phyloP scores from a whole-genome alignment of 2,329 filamentous ascomycete genomes.

The Lecanosticta acicola region DNA sequence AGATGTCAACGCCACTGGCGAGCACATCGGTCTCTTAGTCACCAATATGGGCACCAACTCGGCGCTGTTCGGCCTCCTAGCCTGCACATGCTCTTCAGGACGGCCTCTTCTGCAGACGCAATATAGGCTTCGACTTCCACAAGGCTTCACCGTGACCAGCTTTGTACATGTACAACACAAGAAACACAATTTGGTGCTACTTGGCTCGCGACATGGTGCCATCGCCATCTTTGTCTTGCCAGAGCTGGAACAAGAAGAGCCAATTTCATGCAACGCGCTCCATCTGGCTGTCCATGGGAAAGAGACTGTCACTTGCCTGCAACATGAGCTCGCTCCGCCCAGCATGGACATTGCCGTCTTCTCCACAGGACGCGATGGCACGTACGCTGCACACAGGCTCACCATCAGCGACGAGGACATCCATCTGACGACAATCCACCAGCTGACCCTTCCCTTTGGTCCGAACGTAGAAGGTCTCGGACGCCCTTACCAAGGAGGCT shows the following conservation, averaged over 20 bases:
- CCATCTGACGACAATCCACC: constrained; percentile 56
- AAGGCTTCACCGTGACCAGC: constrained; percentile 49
- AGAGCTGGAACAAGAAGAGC: neutral
- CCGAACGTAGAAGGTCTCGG: constrained; percentile 70
- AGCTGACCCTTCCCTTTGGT: constrained; percentile 63
- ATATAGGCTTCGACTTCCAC: constrained; percentile 24
- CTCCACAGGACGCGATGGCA: constrained; percentile 71
- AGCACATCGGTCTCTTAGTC: constrained; percentile 32
- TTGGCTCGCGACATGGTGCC: constrained; percentile 54
- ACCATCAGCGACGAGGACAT: constrained; percentile 23
- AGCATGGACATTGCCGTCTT: constrained; percentile 46
- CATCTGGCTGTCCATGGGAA: constrained; percentile 34
- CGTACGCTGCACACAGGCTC: constrained; percentile 58
- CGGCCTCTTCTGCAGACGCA: neutral
- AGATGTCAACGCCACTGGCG: constrained; percentile 2
- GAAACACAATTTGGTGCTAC: constrained; percentile 21
- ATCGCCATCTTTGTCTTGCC: constrained; percentile 38
- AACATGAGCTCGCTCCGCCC: neutral
- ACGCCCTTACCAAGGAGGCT: constrained; percentile 49
- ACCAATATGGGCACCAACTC: constrained; percentile 34
- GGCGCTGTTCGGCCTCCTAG: constrained; percentile 21
- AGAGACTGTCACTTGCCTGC: constrained; percentile 65
- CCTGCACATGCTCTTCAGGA: neutral
- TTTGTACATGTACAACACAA: constrained; percentile 28
- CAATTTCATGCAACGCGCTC: neutral